phyloP scores from a whole-genome alignment of 2,329 filamentous ascomycete genomes.

The Leptoxyphium fumago region DNA sequence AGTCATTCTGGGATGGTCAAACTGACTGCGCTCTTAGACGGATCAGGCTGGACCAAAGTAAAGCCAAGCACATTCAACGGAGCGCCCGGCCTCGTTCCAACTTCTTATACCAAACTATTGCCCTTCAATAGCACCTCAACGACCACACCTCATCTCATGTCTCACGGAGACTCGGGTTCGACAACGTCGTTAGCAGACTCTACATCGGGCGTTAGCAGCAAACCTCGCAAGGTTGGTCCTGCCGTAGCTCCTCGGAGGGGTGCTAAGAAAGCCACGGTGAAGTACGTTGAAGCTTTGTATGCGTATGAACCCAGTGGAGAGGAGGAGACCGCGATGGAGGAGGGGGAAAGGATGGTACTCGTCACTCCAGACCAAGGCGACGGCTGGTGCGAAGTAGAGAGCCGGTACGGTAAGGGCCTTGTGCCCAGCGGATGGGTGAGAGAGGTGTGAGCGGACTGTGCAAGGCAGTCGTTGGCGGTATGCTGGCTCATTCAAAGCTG shows the following conservation, averaged over 20 bases:
- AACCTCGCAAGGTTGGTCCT: slow-evolving; percentile 70
- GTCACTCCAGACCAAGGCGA: slow-evolving; percentile 79
- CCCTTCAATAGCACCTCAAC: slow-evolving; percentile 2
- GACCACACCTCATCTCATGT: slow-evolving; percentile 23
- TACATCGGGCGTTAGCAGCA: slow-evolving; percentile 20
- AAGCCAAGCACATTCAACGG: slow-evolving; percentile 39
- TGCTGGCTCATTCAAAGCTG: too few relatives aligned
- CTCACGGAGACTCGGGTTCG: slow-evolving; percentile 42
- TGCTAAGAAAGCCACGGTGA: slow-evolving; percentile 55
- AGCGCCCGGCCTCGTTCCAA: slow-evolving; percentile 73
- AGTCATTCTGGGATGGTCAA: slow-evolving; percentile 6
- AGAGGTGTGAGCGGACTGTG: slow-evolving; percentile 33
- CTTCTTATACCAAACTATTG: slow-evolving; percentile 61
- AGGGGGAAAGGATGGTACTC: slow-evolving; percentile 84
- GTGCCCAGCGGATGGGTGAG: slow-evolving; percentile 91
- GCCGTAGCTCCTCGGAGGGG: slow-evolving; percentile 60
- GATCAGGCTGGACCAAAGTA: slow-evolving; percentile 81
- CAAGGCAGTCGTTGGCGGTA: neutral
- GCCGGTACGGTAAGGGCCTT: slow-evolving; percentile 59
- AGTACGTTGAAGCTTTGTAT: slow-evolving; percentile 86
- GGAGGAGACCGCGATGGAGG: slow-evolving; percentile 74
- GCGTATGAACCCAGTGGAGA: slow-evolving; percentile 79
- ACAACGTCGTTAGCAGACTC: slow-evolving; percentile 50
- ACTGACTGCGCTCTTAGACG: slow-evolving; percentile 42
- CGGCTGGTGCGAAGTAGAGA: slow-evolving; percentile 95